These are phyloP conservation scores for Zalaria sp. DNA, from an alignment of 2,329 filamentous ascomycete genomes.

Conservation along the genomic window DNA sequence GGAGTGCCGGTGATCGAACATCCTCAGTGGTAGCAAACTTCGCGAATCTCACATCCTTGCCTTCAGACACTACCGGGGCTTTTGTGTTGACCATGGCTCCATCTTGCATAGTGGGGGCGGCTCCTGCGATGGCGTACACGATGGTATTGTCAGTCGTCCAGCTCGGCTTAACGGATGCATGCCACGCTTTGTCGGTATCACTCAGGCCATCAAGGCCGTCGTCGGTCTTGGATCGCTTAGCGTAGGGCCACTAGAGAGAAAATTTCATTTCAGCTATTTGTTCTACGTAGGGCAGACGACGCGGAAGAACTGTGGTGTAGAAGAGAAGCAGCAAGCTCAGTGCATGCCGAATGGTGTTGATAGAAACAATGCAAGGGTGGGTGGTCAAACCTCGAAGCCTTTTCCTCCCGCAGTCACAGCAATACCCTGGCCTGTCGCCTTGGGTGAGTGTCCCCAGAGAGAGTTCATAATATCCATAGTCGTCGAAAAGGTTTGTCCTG, in stretches of 20 bases:
- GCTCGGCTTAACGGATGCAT: slow-evolving; percentile 59
- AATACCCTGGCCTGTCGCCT: slow-evolving; percentile 36
- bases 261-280: slow-evolving; percentile 7
- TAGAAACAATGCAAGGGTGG: slow-evolving; percentile 20
- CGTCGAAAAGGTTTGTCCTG: slow-evolving; percentile 55
- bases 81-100: slow-evolving; percentile 41
- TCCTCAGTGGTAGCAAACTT: slow-evolving; percentile 39
- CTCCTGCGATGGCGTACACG: slow-evolving; percentile 43
- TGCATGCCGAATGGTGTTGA: slow-evolving; percentile 7
- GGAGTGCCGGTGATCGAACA: slow-evolving; percentile 17
- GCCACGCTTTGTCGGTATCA: slow-evolving; percentile 51
- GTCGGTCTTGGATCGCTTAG: slow-evolving; percentile 60
- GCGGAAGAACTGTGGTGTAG: background rate
- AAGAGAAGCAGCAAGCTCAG: background rate
- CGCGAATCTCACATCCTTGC: slow-evolving; percentile 50
- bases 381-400: slow-evolving; percentile 81
- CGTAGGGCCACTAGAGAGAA: slow-evolving; percentile 65
- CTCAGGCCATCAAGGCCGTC: slow-evolving; percentile 49
- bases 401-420: slow-evolving; percentile 39
- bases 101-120: slow-evolving; percentile 24
- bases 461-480: slow-evolving; percentile 96
- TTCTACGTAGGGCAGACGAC: background rate
- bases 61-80: slow-evolving; percentile 46
- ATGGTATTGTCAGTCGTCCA: slow-evolving; percentile 67
- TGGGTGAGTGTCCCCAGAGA: slow-evolving; percentile 59